Conservation (phyloP, 1,284 basidiomycete genomes). For the Paramarasmius palmivorus region DNA sequence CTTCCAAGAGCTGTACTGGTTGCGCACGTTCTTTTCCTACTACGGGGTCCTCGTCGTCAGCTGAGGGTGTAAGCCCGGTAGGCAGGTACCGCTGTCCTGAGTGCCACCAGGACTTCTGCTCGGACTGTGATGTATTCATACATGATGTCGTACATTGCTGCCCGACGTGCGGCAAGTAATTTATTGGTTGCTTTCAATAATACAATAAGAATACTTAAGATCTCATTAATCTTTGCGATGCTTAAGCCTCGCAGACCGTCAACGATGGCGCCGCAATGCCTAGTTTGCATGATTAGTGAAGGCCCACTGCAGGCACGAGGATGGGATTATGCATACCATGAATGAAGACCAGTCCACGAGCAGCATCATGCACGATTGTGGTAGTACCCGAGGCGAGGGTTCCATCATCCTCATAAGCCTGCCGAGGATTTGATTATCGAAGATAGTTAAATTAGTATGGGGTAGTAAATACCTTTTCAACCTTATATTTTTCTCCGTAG, state of each 20-base stretch:
- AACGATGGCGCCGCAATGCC: conserved; percentile 1
- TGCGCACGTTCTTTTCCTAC: conserved; percentile 68
- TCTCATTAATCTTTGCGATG: no score
- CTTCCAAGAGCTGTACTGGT: background rate
- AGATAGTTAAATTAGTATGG: background rate
- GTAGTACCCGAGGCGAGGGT: conserved; percentile 53
- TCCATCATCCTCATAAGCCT: conserved; percentile 71
- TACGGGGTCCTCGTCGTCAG: conserved; percentile 31
- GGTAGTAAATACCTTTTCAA: conserved; percentile 50
- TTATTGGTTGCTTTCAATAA: background rate
- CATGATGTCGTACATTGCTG: conserved; percentile 65
- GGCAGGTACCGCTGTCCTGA: conserved; percentile 33
- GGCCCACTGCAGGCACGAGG: background rate
- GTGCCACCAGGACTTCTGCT: conserved; percentile 48
- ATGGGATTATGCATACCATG: conserved; percentile 40
- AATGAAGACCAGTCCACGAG: conserved; percentile 51
- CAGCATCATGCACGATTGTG: conserved; percentile 50
- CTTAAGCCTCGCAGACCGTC: conserved; percentile 5
- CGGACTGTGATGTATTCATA: conserved; percentile 65
- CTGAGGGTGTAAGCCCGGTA: conserved; percentile 64
- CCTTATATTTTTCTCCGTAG: conserved; percentile 63
- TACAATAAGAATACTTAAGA: no score
- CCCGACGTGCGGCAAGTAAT: conserved; percentile 45
- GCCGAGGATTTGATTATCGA: conserved; percentile 11
- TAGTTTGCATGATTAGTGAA: background rate